Conservation (phyloP, 805 yeast species). For the Isabelozyma pseudorhagii region DNA sequence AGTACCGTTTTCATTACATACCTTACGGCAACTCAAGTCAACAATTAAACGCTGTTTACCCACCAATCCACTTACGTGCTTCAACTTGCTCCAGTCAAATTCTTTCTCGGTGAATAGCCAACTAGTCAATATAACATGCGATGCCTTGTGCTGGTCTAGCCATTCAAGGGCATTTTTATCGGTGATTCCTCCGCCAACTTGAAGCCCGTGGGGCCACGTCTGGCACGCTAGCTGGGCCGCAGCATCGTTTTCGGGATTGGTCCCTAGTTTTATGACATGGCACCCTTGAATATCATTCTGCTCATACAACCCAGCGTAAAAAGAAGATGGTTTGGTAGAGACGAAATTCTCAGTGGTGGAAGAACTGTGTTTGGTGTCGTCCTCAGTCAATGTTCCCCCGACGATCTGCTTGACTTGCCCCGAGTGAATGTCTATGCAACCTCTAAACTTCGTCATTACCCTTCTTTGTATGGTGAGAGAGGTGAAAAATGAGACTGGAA, state of each 20-base stretch:
- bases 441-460: slow-evolving; percentile 80
- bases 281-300: slow-evolving; percentile 63
- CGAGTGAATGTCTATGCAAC: slow-evolving; percentile 92
- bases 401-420: slow-evolving; percentile 97
- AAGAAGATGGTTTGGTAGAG: slow-evolving; percentile 67
- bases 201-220: slow-evolving; percentile 72
- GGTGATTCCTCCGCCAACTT: slow-evolving; percentile 92
- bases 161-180: slow-evolving; percentile 70
- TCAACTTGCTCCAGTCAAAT: slow-evolving; percentile 50
- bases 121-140: slow-evolving; percentile 88
- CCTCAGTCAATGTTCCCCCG: slow-evolving; percentile 77
- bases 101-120: slow-evolving; percentile 72
- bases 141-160: slow-evolving; percentile 69
- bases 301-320: slow-evolving; percentile 70
- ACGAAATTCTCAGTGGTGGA: slow-evolving; percentile 61
- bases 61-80: slow-evolving; percentile 47
- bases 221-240: slow-evolving; percentile 77
- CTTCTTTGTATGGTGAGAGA: not conserved
- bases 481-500: not conserved
- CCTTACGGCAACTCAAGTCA: slow-evolving; percentile 78
- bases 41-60: slow-evolving; percentile 73
- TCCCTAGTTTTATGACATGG: slow-evolving; percentile 91
- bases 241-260: slow-evolving; percentile 66
- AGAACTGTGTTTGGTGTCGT: slow-evolving; percentile 35
- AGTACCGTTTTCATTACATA: slow-evolving; percentile 10